Percentiles rank a stretch among this genome's conserved stretches.
Conservation (phyloP, 129 eudicot genomes). For the Flaveria bidentis region DNA sequence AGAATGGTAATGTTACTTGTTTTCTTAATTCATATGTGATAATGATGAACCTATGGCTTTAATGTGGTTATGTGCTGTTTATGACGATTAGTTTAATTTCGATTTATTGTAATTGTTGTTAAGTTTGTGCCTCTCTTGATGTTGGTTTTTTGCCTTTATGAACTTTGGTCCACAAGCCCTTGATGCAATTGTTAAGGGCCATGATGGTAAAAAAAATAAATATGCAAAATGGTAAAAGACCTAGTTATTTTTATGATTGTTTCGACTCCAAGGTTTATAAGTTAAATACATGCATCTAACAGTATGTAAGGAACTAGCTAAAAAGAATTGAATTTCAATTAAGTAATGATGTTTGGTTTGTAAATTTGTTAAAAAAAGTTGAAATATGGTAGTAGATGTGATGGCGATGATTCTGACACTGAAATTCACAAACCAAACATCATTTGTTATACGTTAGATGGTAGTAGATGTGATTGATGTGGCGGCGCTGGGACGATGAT, state of each 20-base stretch:
- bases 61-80: conserved; percentile 30
- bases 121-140: conserved; percentile 19
- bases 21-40: conserved; percentile 23
- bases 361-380: too few relatives aligned
- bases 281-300: too few relatives aligned
- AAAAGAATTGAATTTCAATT: not conserved
- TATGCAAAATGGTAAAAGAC: not conserved
- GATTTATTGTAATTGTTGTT: conserved; percentile 8
- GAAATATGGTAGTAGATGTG: too few relatives aligned
- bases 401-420: too few relatives aligned
- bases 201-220: not conserved
- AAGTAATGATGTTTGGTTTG: too few relatives aligned
- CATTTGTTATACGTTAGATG: too few relatives aligned
- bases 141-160: not conserved
- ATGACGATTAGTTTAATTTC: conserved; percentile 20
- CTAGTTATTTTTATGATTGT: too few relatives aligned
- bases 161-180: not conserved
- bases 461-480: too few relatives aligned
- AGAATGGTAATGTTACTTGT: conserved; percentile 27
- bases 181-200: not conserved
- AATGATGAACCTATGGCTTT: conserved; percentile 25
- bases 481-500: too few relatives aligned
- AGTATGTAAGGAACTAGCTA: too few relatives aligned
- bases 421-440: too few relatives aligned
- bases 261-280: too few relatives aligned